These are phyloP conservation scores for Solanum verrucosum DNA, from an alignment of 257 asterid genomes.

Conservation along the genomic window DNA sequence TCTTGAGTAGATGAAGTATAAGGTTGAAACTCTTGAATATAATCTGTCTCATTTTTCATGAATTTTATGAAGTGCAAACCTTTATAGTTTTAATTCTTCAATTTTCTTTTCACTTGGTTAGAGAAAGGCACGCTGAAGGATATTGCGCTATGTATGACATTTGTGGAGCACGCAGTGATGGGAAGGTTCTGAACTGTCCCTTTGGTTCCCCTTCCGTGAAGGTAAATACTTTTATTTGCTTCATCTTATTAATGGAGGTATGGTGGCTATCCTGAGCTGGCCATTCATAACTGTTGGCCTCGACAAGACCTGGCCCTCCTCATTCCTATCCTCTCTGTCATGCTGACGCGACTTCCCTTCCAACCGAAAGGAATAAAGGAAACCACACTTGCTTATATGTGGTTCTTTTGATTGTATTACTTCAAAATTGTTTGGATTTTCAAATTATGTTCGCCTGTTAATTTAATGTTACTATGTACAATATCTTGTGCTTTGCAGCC, in stretches of 20 bases:
- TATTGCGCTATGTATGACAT: slow-evolving; percentile 88
- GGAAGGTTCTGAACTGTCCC: slow-evolving; percentile 88
- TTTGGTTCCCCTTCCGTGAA: slow-evolving; percentile 57
- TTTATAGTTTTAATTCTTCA: background rate
- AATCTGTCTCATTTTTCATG: background rate
- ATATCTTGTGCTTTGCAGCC: slow-evolving; percentile 45
- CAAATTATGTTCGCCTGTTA: background rate
- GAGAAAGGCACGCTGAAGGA: slow-evolving; percentile 58
- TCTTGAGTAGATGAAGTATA: background rate
- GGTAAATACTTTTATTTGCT: slow-evolving; percentile 29
- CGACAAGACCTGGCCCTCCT: background rate
- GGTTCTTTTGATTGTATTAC: background rate
- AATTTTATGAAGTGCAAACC: background rate
- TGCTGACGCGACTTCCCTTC: background rate
- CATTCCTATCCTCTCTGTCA: background rate
- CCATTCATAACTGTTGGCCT: background rate
- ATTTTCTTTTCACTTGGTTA: slow-evolving; percentile 10
- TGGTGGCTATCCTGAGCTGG: background rate
- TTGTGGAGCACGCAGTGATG: slow-evolving; percentile 81
- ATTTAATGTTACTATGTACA: background rate
- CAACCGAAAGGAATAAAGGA: background rate
- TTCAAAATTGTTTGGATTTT: background rate
- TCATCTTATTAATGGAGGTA: background rate
- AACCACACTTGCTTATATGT: background rate
- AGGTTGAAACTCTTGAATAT: background rate